Conservation (phyloP, 441 rosid species). For the Biscutella laevigata region DNA sequence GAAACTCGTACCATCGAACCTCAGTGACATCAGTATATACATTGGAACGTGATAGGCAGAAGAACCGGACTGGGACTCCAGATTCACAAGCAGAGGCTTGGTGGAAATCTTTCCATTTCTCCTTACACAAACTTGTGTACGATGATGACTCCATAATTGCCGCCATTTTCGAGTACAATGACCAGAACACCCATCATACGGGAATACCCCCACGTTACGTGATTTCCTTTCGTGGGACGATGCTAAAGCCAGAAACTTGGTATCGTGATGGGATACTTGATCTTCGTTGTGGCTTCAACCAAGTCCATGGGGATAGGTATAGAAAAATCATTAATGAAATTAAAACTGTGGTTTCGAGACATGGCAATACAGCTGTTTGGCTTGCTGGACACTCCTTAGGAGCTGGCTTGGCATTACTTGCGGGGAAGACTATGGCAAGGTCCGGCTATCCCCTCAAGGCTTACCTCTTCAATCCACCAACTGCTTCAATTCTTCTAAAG, state of each 20-base stretch:
- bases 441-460: slow-evolving; percentile 19
- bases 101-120: slow-evolving; percentile 41
- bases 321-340: no score
- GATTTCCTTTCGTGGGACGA: slow-evolving; percentile 41
- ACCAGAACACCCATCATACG: not conserved
- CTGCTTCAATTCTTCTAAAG: slow-evolving; percentile 22
- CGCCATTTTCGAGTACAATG: slow-evolving; percentile 29
- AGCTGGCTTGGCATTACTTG: slow-evolving; percentile 33
- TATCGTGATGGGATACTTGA: slow-evolving; percentile 20
- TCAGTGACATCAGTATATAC: slow-evolving; percentile 30
- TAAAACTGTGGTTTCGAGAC: no score
- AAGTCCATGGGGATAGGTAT: no score
- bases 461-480: slow-evolving; percentile 42
- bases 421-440: slow-evolving; percentile 29
- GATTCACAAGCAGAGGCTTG: slow-evolving; percentile 28
- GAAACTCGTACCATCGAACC: slow-evolving; percentile 23
- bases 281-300: not conserved
- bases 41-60: slow-evolving; percentile 35
- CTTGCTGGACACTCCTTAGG: slow-evolving; percentile 44
- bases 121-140: slow-evolving; percentile 19
- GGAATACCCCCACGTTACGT: slow-evolving; percentile 23
- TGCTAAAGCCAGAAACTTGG: not conserved
- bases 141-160: slow-evolving; percentile 33
- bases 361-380: slow-evolving; percentile 33
- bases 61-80: slow-evolving; percentile 14